These are phyloP conservation scores for Geosmithia morbida DNA, from an alignment of 2,329 filamentous ascomycete species.

Conservation along the genomic window DNA sequence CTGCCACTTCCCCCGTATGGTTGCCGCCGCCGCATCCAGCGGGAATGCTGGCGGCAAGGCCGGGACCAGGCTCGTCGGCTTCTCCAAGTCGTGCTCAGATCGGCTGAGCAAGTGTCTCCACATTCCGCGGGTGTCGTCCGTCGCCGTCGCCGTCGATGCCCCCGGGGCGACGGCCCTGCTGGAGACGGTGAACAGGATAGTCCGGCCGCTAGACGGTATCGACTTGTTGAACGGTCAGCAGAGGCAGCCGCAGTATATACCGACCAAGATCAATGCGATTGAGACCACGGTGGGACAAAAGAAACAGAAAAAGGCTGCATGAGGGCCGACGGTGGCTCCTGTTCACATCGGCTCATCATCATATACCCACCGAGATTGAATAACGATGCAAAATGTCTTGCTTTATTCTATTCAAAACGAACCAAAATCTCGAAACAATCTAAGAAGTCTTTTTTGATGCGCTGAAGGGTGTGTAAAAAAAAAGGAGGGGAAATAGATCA, in stretches of 20 bases:
- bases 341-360: no score
- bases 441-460: no score
- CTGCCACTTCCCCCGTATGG: conserved; percentile 43
- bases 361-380: no score
- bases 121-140: conserved; percentile 48
- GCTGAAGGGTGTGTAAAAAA: no score
- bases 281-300: conserved; percentile 21
- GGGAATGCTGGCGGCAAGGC: neutral
- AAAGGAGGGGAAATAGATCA: no score
- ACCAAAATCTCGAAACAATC: no score
- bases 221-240: conserved; percentile 30
- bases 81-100: conserved; percentile 45
- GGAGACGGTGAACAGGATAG: conserved; percentile 9
- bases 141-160: conserved; percentile 42
- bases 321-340: neutral
- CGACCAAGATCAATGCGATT: conserved; percentile 18
- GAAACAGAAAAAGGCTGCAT: conserved; percentile 3
- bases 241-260: conserved; percentile 10
- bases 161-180: conserved; percentile 38
- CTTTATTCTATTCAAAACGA: no score
- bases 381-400: no score
- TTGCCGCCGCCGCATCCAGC: conserved; percentile 22
- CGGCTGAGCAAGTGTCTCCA: conserved; percentile 41
- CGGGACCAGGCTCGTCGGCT: conserved; percentile 37
- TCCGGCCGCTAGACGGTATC: conserved; percentile 9